Conservation (phyloP, 2,329 filamentous ascomycete species). For the Raffaelea albimanens region DNA sequence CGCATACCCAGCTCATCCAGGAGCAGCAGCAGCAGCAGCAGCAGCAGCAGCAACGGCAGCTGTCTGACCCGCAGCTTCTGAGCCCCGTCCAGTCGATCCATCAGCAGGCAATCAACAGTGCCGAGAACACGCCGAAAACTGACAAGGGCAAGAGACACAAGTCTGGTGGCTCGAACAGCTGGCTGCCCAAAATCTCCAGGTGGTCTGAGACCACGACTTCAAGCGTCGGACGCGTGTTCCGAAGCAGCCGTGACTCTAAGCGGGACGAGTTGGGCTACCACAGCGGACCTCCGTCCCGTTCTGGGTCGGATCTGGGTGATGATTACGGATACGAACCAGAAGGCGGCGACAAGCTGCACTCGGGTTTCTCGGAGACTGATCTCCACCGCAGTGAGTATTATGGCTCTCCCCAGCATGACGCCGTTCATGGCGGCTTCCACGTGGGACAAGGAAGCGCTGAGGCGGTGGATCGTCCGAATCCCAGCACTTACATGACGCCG, state of each 20-base stretch:
- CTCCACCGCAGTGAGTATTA: slow-evolving; percentile 21
- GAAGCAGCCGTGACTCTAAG: slow-evolving; percentile 55
- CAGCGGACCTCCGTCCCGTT: slow-evolving; percentile 51
- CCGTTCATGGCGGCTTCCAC: slow-evolving; percentile 1
- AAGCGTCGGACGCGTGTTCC: slow-evolving; percentile 70
- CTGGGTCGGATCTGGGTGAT: slow-evolving; percentile 63
- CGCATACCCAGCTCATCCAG: neutral
- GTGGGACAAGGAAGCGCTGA: neutral
- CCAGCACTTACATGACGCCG: slow-evolving; percentile 44
- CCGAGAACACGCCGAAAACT: slow-evolving; percentile 66
- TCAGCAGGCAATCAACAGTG: slow-evolving; percentile 13
- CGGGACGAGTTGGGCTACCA: slow-evolving; percentile 34
- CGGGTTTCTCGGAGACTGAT: slow-evolving; percentile 45
- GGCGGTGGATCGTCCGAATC: slow-evolving; percentile 25
- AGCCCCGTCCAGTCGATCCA: neutral
- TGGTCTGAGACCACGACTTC: slow-evolving; percentile 97
- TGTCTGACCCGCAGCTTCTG: slow-evolving; percentile 3
- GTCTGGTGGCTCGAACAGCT: slow-evolving; percentile 66
- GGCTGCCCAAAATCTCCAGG: slow-evolving; percentile 86
- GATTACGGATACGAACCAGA: slow-evolving; percentile 56
- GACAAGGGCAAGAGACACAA: slow-evolving; percentile 84
- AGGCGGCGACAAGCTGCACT: slow-evolving; percentile 51
- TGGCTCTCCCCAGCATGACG: slow-evolving; percentile 8
- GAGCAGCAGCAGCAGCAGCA: slow-evolving; percentile 1
- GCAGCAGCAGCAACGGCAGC: slow-evolving; percentile 2